Evolutionary conservation across 129 eudicot species (phyloP).

Genomic region (Escallonia herrerae): DNA sequence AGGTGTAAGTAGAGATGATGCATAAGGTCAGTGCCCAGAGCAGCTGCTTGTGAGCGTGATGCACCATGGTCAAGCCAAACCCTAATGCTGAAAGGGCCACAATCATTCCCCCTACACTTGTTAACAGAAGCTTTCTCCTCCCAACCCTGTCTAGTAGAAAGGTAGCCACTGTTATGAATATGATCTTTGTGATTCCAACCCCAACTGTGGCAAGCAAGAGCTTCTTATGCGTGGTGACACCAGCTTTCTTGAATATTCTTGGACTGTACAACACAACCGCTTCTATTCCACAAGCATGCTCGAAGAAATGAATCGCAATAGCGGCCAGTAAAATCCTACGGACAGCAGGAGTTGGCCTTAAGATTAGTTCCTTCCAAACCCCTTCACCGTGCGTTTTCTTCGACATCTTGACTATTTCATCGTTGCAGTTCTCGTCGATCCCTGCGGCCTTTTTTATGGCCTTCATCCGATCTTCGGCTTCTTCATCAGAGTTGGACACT

Average conservation of each 20-base stretch:
- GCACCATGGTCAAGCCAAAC: slow-evolving; percentile 2
- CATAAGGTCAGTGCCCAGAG: slow-evolving; percentile 6
- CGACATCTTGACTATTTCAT: slow-evolving; percentile 26
- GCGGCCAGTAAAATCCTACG: slow-evolving; percentile 18
- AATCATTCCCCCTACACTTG: slow-evolving; percentile 9
- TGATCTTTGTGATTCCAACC: not conserved
- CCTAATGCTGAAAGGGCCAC: not conserved
- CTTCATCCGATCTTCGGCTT: slow-evolving; percentile 47
- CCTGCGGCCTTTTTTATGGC: slow-evolving; percentile 57
- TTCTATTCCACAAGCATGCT: slow-evolving; percentile 29
- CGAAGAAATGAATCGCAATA: slow-evolving; percentile 27
- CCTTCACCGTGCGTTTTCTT: slow-evolving; percentile 13
- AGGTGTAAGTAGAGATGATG: not conserved
- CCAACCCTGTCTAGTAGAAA: slow-evolving; percentile 1
- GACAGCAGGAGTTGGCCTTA: slow-evolving; percentile 18
- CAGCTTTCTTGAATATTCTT: slow-evolving; percentile 25
- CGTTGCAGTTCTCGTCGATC: slow-evolving; percentile 34
- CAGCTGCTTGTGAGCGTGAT: not conserved
- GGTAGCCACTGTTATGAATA: slow-evolving; percentile 7
- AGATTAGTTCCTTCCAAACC: slow-evolving; percentile 22
- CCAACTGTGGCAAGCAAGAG: slow-evolving; percentile 10
- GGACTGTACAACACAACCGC: slow-evolving; percentile 32
- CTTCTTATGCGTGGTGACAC: not conserved
- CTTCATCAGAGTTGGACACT: slow-evolving; percentile 39
- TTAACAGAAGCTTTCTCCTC: slow-evolving; percentile 2